These are phyloP conservation scores for Auricularia sp. DNA, from an alignment of 768 basidiomycete species.

Conservation along the genomic window DNA sequence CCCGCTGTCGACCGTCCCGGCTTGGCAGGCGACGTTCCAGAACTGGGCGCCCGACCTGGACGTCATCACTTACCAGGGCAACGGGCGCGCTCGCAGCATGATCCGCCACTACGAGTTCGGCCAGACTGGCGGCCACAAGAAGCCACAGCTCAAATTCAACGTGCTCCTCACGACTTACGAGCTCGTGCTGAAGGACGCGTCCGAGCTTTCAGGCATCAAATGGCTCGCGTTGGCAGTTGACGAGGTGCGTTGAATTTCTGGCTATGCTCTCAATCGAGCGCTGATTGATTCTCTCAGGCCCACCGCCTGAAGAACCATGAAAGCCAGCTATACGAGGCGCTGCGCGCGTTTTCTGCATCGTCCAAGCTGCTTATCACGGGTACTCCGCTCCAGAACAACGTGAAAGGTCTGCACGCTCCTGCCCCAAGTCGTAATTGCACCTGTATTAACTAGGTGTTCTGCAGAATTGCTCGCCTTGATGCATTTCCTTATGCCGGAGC, in stretches of 20 bases:
- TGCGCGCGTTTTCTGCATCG: constrained; percentile 78
- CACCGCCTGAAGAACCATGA: constrained; percentile 98
- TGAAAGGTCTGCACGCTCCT: constrained; percentile 56
- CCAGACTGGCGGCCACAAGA: constrained; percentile 53
- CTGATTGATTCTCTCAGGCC: constrained; percentile 40
- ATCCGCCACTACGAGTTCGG: constrained; percentile 93
- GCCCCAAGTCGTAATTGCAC: neutral
- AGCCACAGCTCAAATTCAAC: constrained; percentile 75
- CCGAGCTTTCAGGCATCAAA: constrained; percentile 85
- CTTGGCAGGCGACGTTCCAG: constrained; percentile 93
- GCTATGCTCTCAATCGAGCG: constrained; percentile 10
- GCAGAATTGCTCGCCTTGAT: constrained; percentile 89
- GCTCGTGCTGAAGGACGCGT: constrained; percentile 80
- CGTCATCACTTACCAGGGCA: constrained; percentile 94
- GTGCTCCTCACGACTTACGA: constrained; percentile 97
- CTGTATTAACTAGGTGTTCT: constrained; percentile 10
- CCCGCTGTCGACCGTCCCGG: constrained; percentile 93
- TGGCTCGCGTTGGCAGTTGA: constrained; percentile 97
- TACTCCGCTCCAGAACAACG: constrained; percentile 97
- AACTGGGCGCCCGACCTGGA: constrained; percentile 95
- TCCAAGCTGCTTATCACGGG: constrained; percentile 96
- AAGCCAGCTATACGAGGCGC: constrained; percentile 91
- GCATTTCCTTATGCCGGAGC: constrained; percentile 99
- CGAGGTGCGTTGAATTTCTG: constrained; percentile 47
- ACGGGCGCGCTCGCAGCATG: constrained; percentile 74